Evolutionary conservation across 768 basidiomycete species (phyloP).

Genomic region (Mycena floridula): DNA sequence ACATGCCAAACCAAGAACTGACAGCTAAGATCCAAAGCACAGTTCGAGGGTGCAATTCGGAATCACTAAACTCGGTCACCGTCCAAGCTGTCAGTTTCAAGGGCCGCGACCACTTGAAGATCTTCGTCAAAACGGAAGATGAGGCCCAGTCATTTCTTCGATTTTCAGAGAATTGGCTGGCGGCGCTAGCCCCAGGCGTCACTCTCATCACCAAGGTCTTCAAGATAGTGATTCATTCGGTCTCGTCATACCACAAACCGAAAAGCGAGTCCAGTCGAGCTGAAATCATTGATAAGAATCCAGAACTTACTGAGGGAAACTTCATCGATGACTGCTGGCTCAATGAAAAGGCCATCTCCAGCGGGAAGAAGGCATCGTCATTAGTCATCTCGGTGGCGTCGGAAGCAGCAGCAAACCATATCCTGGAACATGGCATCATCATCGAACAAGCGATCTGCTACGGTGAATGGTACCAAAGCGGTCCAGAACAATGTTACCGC

Average conservation of each 20-base stretch:
- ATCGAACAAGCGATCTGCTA: constrained; percentile 1
- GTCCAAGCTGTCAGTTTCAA: background rate
- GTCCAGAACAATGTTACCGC: background rate
- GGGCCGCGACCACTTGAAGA: background rate
- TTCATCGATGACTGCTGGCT: constrained; percentile 4
- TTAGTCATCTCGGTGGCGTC: constrained; percentile 2
- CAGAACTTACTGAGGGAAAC: background rate
- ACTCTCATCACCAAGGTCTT: background rate
- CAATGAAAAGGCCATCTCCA: constrained; percentile 2
- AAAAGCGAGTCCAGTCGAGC: no score
- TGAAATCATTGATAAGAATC: background rate
- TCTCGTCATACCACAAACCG: background rate
- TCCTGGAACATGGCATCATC: background rate
- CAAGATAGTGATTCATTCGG: background rate
- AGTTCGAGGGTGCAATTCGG: no score
- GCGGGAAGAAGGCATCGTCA: constrained; percentile 3
- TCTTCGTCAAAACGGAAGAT: background rate
- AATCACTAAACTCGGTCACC: no score
- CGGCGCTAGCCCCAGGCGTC: background rate
- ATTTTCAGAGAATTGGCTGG: background rate
- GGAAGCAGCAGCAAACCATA: constrained; percentile 1
- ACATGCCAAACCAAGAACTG: no score
- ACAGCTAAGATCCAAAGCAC: no score
- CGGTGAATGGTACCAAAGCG: constrained; percentile 1
- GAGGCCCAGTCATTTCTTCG: background rate